Evolutionary conservation across 1,284 basidiomycete genomes (phyloP), one percentile per base, ranked within the genome.

Genomic region (Phellinidium pouzarii): DNA sequence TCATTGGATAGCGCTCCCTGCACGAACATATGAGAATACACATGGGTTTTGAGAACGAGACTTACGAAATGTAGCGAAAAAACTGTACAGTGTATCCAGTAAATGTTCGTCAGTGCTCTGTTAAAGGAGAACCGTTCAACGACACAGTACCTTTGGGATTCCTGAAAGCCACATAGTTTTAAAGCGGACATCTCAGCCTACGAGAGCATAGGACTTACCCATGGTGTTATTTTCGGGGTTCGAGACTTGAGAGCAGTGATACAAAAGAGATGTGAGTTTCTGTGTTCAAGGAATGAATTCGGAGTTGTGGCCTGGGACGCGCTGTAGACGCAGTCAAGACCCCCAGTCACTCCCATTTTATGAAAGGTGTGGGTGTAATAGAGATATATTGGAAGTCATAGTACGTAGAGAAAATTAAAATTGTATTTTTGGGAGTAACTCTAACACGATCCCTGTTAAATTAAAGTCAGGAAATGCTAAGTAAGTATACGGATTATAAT

Each of bases 1-100:
- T 99, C 62, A 99, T 80, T 56, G 96, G 95, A 68, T 99, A 99
- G 59, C 96, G 85, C 76, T 99, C 96, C 61, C 90, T 92, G 62
- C 4, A 42, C 6, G 17, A 37, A 17, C 8, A 11, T n/a, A 26
- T 65, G 12, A 63, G 52, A 19, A 46, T 49, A 11, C 31, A 41
- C 4, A 23, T 38, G 40, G 6, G 26, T n/a, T 52, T 1, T 40
- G 38, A 4, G 19, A 4, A 20, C 23, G 11, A 36, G 27, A 72
- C 85, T 64, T 66, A 89, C 84, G 87, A 89, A 59, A 89, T 86
- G 63, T 88, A 89, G 68, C 87, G 81, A 73, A 90, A 89, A 69
- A 89, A 89, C 87, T 89, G 45, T 19, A 20, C 34, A 25, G 40
- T 43, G 26, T 52, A 36, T 40, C 41, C 38, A 50, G 14, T 40